Base-by-base conservation (phyloP, 352 stramenopile species). In the Globisporangium nodosum region DNA sequence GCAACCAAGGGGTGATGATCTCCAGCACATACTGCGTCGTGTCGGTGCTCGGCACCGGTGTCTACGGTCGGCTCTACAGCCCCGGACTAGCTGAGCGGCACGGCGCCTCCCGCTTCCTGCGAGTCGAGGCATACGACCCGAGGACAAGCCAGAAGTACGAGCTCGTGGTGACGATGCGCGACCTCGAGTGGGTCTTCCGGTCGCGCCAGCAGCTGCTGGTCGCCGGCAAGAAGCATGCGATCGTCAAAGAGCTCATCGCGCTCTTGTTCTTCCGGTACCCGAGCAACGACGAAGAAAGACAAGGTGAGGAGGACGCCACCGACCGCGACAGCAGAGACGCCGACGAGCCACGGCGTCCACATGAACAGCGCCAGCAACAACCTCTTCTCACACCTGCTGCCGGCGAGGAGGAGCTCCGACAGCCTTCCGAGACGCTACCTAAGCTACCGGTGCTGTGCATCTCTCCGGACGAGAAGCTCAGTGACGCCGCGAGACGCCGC, bases 181-280 rank as follows among this genome's bases (percentile, higher is more conserved):
- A 88, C 31, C 72, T 91, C 35, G 76, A 84, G 61, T 67, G 65
- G 64, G 43, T 87, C 6, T 88, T 88, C 58, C 51, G 73, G 3
- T 35, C 65, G 11, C 66, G 77, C 5, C 60, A 64, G 33, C 70
- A 78, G 31, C 56, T 85, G 1, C 60, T 91, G 6, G 69, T 65
- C 1, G 63, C 81, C 13, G 81, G 81, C 0, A 71, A 65, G 48
- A 91, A 91, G 48, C 67, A 82, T 31, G 57, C 67, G 16, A 54
- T 91, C 30, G 57, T 88, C 11, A 64, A 62, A 13, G 74, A 82
- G 31, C 66, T 91, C 47, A 66, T 87, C 15, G 49, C 64, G 16
- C 66, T 91, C 45, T 60, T 91, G 27, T 91, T 74, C 64, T 89
- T 91, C 48, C 54, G 82, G 11, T 88, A 91, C 42, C 73, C 69